Conservation (phyloP, 2,329 filamentous ascomycete genomes). For the Chaetomium sp. region DNA sequence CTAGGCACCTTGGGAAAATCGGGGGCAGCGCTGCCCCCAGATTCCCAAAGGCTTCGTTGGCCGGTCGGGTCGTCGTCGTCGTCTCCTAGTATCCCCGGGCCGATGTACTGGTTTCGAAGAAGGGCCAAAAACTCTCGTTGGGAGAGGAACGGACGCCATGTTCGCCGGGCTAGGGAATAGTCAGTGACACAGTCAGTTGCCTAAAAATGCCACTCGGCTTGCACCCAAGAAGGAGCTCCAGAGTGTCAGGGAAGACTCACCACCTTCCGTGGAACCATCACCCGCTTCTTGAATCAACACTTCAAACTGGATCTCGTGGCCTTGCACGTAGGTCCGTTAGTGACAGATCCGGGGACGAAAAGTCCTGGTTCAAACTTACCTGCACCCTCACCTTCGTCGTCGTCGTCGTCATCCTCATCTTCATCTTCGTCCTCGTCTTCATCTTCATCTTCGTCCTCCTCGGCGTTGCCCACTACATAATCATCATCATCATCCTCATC, state of each 20-base stretch:
- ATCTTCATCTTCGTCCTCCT: conserved; percentile 23
- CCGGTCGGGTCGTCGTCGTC: conserved; percentile 20
- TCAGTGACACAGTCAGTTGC: background rate
- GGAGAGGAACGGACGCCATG: conserved; percentile 17
- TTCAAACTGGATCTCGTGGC: conserved; percentile 16
- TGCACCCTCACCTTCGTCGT: conserved; percentile 15
- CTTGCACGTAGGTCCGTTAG: background rate
- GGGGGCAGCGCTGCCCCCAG: conserved; percentile 41
- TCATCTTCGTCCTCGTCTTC: conserved; percentile 22
- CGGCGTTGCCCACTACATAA: conserved; percentile 14
- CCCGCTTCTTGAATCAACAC: conserved; percentile 20
- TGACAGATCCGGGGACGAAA: background rate
- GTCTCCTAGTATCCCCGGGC: conserved; percentile 19
- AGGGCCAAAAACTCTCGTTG: conserved; percentile 22
- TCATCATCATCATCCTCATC: conserved; percentile 27
- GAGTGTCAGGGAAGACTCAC: background rate
- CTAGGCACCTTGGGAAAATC: conserved; percentile 80
- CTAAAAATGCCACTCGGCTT: no score
- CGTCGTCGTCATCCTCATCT: conserved; percentile 14
- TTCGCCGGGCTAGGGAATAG: background rate
- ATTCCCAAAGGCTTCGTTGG: conserved; percentile 38
- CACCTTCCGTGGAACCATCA: conserved; percentile 17
- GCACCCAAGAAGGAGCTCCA: no score
- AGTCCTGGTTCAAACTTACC: background rate
- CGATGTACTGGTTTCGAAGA: conserved; percentile 21